Base-by-base conservation (phyloP, 2,329 filamentous ascomycete genomes). In the Verticillium longisporum region DNA sequence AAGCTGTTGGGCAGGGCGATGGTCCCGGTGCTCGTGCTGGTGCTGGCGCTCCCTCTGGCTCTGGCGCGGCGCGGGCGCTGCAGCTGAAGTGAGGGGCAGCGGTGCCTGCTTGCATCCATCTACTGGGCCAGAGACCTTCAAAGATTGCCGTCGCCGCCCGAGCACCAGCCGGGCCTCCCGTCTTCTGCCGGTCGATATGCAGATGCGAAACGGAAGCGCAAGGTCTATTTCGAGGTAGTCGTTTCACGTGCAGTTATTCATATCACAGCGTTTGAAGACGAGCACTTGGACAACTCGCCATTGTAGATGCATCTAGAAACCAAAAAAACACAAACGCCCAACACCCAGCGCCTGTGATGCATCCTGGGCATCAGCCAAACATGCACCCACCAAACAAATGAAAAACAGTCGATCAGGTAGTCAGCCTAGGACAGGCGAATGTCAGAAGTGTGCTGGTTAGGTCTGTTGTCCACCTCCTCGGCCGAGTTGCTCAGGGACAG, bases 401-500 rank as follows among this genome's bases (percentile, higher is more conserved):
- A 6, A 18, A 45, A 14, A 6, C 15, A 31, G 26, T 31, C 4
- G 26, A 31, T 31, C 26, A 31, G 26, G 26, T n/a, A n/a, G 38
- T 45, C 15, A 45, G 13, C 38, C 11, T 55, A 55, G 14, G 53
- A 68, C 41, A 79, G 69, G 15, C 76, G 76, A 56, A 78, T 74
- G 58, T 72, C 7, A 69, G 66, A 45, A 66, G 58, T 41, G 70
- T 69, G 61, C 67, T 68, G 59, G 65, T 62, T 62, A 65, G 66
- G 57, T 9, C 65, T 61, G 54, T 57, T 65, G 56, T 74, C 76
- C 14, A 79, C 81, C 59, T 94, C 90, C 62, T 96, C 92, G 2
- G 92, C 82, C 5, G 92, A 88, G 77, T 98, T 98, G 64, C 89
- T 91, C 58, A 99, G 83, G 2, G 93, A 97, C 11, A 99, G 85